Evolutionary conservation across 441 rosid genomes (phyloP).

Genomic region (Bocquillonia castaneifolia): DNA sequence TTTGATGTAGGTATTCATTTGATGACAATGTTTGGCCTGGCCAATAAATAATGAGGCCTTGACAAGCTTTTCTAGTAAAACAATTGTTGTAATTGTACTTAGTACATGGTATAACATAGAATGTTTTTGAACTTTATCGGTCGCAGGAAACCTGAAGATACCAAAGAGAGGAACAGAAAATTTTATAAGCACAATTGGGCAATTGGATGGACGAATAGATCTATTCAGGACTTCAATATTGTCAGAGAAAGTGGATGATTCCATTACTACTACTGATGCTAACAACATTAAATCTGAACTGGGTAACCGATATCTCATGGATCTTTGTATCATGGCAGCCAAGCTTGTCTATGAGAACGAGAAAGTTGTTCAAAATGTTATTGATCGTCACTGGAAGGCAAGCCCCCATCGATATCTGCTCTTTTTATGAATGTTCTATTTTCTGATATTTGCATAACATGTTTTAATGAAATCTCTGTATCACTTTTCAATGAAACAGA

Average conservation of each 20-base stretch:
- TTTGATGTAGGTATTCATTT: too few relatives aligned
- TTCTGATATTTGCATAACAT: not conserved
- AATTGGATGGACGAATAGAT: not conserved
- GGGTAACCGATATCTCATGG: constrained; percentile 41
- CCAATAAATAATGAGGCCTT: too few relatives aligned
- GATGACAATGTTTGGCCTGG: too few relatives aligned
- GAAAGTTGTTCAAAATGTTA: constrained; percentile 47
- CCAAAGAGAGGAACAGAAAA: not conserved
- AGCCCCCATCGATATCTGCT: constrained; percentile 18
- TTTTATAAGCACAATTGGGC: constrained; percentile 8
- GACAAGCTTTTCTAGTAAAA: too few relatives aligned
- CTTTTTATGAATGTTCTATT: not conserved
- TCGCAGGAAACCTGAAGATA: constrained; percentile 2
- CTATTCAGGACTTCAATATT: not conserved
- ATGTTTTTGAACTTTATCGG: not conserved
- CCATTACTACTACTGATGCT: not conserved
- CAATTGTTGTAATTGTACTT: too few relatives aligned
- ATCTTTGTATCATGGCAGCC: constrained; percentile 68
- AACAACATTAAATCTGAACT: not conserved
- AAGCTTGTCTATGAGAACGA: constrained; percentile 66
- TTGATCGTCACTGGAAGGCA: constrained; percentile 67
- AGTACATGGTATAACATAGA: too few relatives aligned
- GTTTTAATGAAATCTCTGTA: too few relatives aligned
- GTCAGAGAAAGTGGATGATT: constrained; percentile 1
- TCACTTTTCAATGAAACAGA: not conserved